phyloP scores from a whole-genome alignment of 1,284 basidiomycete species.

The Marasmius sp. region DNA sequence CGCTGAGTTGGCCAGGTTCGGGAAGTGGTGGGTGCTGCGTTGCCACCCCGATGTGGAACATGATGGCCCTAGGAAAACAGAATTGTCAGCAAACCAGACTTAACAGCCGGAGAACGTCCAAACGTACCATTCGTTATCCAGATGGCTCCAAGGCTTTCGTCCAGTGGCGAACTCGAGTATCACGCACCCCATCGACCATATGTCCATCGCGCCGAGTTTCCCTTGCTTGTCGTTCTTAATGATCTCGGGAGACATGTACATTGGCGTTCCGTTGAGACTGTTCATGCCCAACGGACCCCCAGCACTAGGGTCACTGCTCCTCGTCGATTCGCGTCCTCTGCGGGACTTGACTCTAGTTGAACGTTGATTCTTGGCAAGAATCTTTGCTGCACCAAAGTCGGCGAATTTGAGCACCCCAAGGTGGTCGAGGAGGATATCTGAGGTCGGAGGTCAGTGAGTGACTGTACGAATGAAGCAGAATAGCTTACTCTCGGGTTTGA shows the following conservation, averaged over 20 bases:
- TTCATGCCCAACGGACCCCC: conserved; percentile 52
- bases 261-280: conserved; percentile 95
- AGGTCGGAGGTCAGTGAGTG: conserved; percentile 3
- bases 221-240: conserved; percentile 93
- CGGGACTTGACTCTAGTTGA: conserved; percentile 76
- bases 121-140: conserved; percentile 96
- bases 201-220: conserved; percentile 94
- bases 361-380: conserved; percentile 91
- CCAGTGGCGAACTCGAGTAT: conserved; percentile 96
- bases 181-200: conserved; percentile 97
- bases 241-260: conserved; percentile 99
- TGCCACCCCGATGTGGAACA: conserved; percentile 98
- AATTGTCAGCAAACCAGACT: conserved; percentile 8
- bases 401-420: conserved; percentile 96
- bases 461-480: neutral
- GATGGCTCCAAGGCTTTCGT: conserved; percentile 95
- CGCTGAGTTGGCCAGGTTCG: conserved; percentile 86
- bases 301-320: conserved; percentile 28
- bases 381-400: conserved; percentile 98
- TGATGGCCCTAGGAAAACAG: conserved; percentile 76
- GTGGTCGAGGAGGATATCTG: conserved; percentile 95
- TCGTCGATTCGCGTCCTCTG: conserved; percentile 41
- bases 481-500: conserved; percentile 95
- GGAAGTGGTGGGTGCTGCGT: conserved; percentile 96
- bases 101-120: neutral